These are phyloP conservation scores for Cucumis hystrix DNA, from an alignment of 306 rosid genomes.

Conservation along the genomic window DNA sequence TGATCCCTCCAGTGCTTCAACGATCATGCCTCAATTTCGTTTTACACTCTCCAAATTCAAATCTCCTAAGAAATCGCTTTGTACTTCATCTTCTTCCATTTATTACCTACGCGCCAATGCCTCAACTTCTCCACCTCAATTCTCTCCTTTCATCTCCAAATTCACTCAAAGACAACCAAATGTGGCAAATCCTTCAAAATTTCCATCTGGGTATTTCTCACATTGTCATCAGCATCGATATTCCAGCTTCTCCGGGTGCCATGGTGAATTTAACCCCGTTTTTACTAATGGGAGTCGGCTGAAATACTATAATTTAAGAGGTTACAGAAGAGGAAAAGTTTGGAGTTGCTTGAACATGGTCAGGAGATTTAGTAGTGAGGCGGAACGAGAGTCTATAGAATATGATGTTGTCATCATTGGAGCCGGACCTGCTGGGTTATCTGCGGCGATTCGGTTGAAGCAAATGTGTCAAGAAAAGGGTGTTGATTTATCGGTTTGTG, in stretches of 20 bases:
- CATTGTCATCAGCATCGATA: slow-evolving; percentile 8
- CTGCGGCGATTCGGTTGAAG: slow-evolving; percentile 78
- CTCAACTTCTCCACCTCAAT: neutral
- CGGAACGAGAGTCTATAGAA: slow-evolving; percentile 51
- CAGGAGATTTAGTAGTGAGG: slow-evolving; percentile 33
- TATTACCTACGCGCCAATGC: neutral
- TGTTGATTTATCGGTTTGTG: slow-evolving; percentile 67
- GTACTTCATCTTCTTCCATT: neutral
- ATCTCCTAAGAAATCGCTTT: slow-evolving; percentile 3
- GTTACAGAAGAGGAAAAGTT: neutral
- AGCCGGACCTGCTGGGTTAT: slow-evolving; percentile 92
- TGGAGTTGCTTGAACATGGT: neutral
- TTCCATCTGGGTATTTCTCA: slow-evolving; percentile 6
- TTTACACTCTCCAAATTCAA: slow-evolving; percentile 25
- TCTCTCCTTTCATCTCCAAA: neutral
- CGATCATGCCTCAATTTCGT: slow-evolving; percentile 26
- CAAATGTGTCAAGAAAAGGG: slow-evolving; percentile 55
- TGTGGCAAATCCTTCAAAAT: neutral
- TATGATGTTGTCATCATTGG: slow-evolving; percentile 92
- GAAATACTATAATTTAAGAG: neutral
- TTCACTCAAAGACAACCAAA: neutral
- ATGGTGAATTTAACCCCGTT: neutral
- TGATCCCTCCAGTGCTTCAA: neutral
- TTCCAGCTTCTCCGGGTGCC: slow-evolving; percentile 8
- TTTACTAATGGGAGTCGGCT: slow-evolving; percentile 14